phyloP scores from a whole-genome alignment of 371 early-diverging fungal genomes.

The Fennellomyces sp. region DNA sequence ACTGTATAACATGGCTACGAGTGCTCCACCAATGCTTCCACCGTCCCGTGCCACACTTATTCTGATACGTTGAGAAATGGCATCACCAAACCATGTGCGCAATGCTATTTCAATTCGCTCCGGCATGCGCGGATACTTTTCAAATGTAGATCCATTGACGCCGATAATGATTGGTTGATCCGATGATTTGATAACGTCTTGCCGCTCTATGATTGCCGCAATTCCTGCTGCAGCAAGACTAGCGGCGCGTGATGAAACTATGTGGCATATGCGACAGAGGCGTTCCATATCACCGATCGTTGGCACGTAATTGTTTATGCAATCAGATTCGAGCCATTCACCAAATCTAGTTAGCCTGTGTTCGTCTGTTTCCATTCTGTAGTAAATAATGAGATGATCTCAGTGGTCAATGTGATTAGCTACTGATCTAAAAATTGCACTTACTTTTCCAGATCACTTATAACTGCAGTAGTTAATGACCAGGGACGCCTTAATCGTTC shows the following conservation, averaged over 20 bases:
- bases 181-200: conserved; percentile 5
- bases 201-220: conserved; percentile 38
- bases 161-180: conserved; percentile 27
- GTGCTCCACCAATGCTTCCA: conserved; percentile 49
- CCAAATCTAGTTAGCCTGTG: background rate
- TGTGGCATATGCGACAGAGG: conserved; percentile 28
- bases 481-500: conserved; percentile 56
- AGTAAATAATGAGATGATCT: background rate
- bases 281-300: conserved; percentile 3
- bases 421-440: background rate
- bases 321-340: background rate
- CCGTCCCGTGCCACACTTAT: conserved; percentile 47
- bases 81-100: background rate
- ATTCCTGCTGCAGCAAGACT: conserved; percentile 25
- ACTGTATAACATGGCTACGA: conserved; percentile 47
- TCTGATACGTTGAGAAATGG: background rate
- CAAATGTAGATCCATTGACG: conserved; percentile 38
- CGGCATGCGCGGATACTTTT: conserved; percentile 41
- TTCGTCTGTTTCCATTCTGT: background rate
- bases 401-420: too few relatives aligned
- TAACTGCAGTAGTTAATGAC: conserved; percentile 72
- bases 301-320: background rate
- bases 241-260: conserved; percentile 33
- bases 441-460: conserved; percentile 52
- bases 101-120: conserved; percentile 25